Base-by-base conservation (phyloP, 2,329 filamentous ascomycete species). In the Epichloe sibirici region DNA sequence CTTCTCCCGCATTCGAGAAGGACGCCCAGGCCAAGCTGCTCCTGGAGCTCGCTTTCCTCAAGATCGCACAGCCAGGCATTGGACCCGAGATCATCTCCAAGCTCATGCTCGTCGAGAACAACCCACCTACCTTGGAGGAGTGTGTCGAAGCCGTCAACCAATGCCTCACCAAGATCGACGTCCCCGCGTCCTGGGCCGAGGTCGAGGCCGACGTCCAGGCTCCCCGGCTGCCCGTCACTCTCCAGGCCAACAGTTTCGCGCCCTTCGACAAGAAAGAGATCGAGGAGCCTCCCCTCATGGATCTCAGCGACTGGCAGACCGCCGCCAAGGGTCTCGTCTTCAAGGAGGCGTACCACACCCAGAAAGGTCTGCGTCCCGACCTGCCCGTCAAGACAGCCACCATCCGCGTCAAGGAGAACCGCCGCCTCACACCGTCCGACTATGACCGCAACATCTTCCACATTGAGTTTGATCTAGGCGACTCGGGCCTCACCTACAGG, bases 361-460 rank as follows among this genome's bases (percentile, higher is more conserved):
- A 81, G 63, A 75, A 75, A 57, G 73, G 74, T 51, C 81, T 98
- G 42, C 87, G 93, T 51, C 93, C 93, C 11, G 93, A 98, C 63
- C 75, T 95, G 51, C 73, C 85, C 9, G 82, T 88, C 64, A 90
- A 91, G 79, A 97, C 91, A 2, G 84, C 80, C 62, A 88, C 89
- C 43, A 86, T 96, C 51, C 85, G 83, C 51, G 90, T 98, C 69
- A 89, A 94, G 75, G 93, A 97, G 75, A 96, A 95, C 73, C 88
- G 93, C 56, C 83, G 93, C 57, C 79, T 98, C 52, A 98, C 93
- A 0, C 93, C 93, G 3, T 63, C 71, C 25, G 86, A 83, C 35
- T 98, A 98, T 66, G 90, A 97, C 69, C 89, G 93, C 61, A 96
- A 98, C 77, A 97, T 98, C 70, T 98, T 98, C 85, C 93, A 98